Evolutionary conservation across 2,329 filamentous ascomycete genomes (phyloP).

Genomic region (Colletotrichum simmondsii): DNA sequence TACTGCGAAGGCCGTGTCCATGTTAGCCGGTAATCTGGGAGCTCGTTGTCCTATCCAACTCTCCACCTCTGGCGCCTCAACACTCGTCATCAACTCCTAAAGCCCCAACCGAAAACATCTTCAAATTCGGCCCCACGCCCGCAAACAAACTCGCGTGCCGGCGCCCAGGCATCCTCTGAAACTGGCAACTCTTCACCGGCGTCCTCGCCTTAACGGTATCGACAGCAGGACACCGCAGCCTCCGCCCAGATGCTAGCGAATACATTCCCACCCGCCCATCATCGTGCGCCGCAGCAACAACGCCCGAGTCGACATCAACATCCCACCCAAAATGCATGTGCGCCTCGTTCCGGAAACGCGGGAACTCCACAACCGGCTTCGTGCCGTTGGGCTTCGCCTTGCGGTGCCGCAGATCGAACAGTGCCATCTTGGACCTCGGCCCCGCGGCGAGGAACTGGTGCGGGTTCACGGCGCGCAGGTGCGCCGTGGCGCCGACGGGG

Average conservation of each 20-base stretch:
- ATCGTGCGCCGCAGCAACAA: conserved; percentile 66
- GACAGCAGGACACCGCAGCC: conserved; percentile 44
- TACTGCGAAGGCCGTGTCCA: neutral
- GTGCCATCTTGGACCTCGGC: conserved; percentile 57
- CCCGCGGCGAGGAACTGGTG: conserved; percentile 66
- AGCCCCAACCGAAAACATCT: conserved; percentile 57
- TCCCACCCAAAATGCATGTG: conserved; percentile 64
- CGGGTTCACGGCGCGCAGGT: conserved; percentile 59
- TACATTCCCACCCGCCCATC: conserved; percentile 60
- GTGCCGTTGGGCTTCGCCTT: conserved; percentile 36
- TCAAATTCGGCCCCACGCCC: conserved; percentile 48
- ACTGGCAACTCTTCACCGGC: conserved; percentile 57
- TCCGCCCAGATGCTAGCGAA: conserved; percentile 57
- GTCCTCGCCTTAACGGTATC: conserved; percentile 37
- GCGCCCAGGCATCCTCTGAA: conserved; percentile 57
- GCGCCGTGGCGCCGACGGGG: conserved; percentile 56
- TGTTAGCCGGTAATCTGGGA: too few relatives aligned
- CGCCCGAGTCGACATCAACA: conserved; percentile 55
- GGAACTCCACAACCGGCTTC: conserved; percentile 58
- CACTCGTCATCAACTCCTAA: conserved; percentile 46
- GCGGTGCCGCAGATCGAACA: conserved; percentile 67
- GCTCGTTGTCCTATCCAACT: too few relatives aligned
- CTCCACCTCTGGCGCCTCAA: neutral
- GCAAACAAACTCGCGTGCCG: conserved; percentile 58
- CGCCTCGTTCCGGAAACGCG: conserved; percentile 60